These are phyloP conservation scores for Beauveria caledonica DNA, from an alignment of 2,329 filamentous ascomycete genomes.

Conservation along the genomic window DNA sequence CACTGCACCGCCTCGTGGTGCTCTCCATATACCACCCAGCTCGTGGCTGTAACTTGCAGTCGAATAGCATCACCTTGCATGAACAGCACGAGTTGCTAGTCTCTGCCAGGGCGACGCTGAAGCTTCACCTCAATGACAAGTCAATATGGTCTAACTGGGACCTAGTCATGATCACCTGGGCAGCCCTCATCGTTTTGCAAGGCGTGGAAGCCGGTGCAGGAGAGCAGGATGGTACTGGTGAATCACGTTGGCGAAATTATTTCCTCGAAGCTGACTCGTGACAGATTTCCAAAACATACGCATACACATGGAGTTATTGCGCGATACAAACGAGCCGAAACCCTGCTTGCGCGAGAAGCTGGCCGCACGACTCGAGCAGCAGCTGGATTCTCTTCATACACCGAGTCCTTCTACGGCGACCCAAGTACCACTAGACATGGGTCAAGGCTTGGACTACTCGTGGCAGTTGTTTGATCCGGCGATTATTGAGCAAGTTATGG, in stretches of 20 bases:
- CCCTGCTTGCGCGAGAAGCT: slow-evolving; percentile 19
- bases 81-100: slow-evolving; percentile 34
- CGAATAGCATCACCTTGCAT: slow-evolving; percentile 27
- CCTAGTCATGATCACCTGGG: slow-evolving; percentile 36
- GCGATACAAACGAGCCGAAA: slow-evolving; percentile 21
- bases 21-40: slow-evolving; percentile 36
- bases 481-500: slow-evolving; percentile 12
- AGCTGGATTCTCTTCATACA: slow-evolving; percentile 19
- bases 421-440: slow-evolving; percentile 12
- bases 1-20: slow-evolving; percentile 32
- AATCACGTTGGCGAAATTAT: neutral
- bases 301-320: slow-evolving; percentile 22
- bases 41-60: slow-evolving; percentile 30
- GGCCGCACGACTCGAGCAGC: slow-evolving; percentile 19
- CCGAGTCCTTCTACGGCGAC: slow-evolving; percentile 15
- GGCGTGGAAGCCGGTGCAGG: slow-evolving; percentile 32
- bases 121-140: slow-evolving; percentile 30
- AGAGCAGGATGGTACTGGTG: slow-evolving; percentile 26
- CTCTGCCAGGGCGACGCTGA: slow-evolving; percentile 32
- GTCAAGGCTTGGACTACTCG: slow-evolving; percentile 14
- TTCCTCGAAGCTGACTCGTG: neutral
- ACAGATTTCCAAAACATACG: slow-evolving; percentile 21
- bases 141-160: slow-evolving; percentile 38
- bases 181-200: slow-evolving; percentile 34
- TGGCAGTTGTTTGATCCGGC: slow-evolving; percentile 17